Conservation (phyloP, 257 asterid species). For the Solanum microdontum region DNA sequence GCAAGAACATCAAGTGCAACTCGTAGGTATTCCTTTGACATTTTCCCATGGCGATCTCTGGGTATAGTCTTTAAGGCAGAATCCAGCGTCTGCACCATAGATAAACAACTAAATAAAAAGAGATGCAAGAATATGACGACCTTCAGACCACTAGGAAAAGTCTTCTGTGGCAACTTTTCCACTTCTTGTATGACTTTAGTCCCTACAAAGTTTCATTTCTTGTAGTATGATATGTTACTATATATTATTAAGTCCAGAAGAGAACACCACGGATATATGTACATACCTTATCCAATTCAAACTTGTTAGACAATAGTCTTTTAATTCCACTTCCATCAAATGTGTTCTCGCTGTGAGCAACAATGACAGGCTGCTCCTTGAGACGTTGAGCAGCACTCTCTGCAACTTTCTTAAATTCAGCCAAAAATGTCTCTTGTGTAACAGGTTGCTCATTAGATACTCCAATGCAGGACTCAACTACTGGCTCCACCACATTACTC, state of each 20-base stretch:
- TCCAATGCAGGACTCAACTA: slow-evolving; percentile 38
- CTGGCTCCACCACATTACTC: slow-evolving; percentile 58
- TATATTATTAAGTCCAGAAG: neutral
- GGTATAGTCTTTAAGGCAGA: slow-evolving; percentile 40
- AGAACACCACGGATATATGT: neutral
- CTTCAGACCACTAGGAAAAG: neutral
- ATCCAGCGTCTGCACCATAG: slow-evolving; percentile 45
- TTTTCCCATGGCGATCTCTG: slow-evolving; percentile 53
- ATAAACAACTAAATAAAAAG: neutral
- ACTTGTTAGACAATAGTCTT: slow-evolving; percentile 65
- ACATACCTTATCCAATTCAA: slow-evolving; percentile 74
- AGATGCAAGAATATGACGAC: neutral
- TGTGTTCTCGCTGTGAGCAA: slow-evolving; percentile 80
- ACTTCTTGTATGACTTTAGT: neutral
- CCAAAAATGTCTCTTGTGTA: slow-evolving; percentile 58
- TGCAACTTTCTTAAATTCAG: slow-evolving; percentile 38
- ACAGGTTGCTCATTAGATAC: slow-evolving; percentile 31
- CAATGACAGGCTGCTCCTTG: slow-evolving; percentile 75
- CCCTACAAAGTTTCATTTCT: neutral
- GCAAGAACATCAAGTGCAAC: slow-evolving; percentile 64
- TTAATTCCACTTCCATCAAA: slow-evolving; percentile 77
- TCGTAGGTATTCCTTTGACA: slow-evolving; percentile 52
- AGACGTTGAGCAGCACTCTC: slow-evolving; percentile 49
- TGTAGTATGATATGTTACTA: neutral
- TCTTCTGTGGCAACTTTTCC: neutral